A percentile compares a stretch with the other conserved stretches of the same genome.
These are phyloP conservation scores for Russula dissimulans DNA, from an alignment of 768 basidiomycete genomes.

Conservation along the genomic window DNA sequence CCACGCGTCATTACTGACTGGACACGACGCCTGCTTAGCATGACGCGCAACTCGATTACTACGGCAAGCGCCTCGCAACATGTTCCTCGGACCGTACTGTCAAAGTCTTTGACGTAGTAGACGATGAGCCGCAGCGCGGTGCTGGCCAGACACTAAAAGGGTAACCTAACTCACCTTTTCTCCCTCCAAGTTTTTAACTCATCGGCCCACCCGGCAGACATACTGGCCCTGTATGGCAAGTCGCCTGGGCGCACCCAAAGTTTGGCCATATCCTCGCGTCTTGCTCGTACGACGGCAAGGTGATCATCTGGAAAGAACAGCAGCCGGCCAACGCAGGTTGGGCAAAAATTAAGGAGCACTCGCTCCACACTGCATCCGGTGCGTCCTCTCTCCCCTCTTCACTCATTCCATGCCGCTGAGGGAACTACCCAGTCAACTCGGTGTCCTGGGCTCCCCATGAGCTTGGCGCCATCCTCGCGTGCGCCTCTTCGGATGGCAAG, in stretches of 20 bases:
- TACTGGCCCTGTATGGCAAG: slow-evolving; percentile 96
- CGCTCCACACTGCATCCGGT: slow-evolving; percentile 91
- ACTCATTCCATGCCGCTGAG: not conserved
- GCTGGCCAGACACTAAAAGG: slow-evolving; percentile 72
- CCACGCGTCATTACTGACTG: not conserved
- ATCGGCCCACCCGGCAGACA: slow-evolving; percentile 44
- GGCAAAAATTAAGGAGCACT: slow-evolving; percentile 95
- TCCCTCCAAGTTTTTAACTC: not conserved
- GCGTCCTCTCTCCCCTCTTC: slow-evolving; percentile 20
- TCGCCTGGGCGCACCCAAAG: slow-evolving; percentile 97
- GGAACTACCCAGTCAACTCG: slow-evolving; percentile 68
- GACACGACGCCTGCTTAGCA: slow-evolving; percentile 43
- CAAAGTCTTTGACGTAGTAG: slow-evolving; percentile 89
- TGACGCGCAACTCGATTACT: slow-evolving; percentile 97
- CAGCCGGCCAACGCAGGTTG: slow-evolving; percentile 45
- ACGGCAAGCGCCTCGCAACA: slow-evolving; percentile 92
- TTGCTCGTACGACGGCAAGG: slow-evolving; percentile 98
- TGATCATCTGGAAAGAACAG: slow-evolving; percentile 97
- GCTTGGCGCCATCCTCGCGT: slow-evolving; percentile 91
- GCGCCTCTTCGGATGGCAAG: slow-evolving; percentile 95
- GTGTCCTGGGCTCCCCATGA: slow-evolving; percentile 99
- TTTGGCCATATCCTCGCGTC: slow-evolving; percentile 94
- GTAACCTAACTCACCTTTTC: slow-evolving; percentile 34
- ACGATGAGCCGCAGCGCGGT: slow-evolving; percentile 66
- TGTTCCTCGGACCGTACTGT: slow-evolving; percentile 95